Base-by-base conservation (phyloP, 768 basidiomycete species). In the Candolleomyces aberdarensis region DNA sequence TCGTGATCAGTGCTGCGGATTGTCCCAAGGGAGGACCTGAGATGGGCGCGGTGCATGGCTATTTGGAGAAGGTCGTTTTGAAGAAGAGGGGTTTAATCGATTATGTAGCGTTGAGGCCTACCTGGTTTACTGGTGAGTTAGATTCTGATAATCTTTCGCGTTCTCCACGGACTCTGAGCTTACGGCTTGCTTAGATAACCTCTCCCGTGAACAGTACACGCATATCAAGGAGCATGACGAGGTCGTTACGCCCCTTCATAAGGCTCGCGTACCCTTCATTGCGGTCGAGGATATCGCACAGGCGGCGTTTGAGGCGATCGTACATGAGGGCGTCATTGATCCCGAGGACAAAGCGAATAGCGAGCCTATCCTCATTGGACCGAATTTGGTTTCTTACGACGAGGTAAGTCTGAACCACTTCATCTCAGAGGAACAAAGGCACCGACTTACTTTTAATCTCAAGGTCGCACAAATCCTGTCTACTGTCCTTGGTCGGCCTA, bases 91-190 rank as follows among this genome's bases (percentile, higher is more conserved):
- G 36, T 36, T 36, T 36, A 11, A 11, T 36, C 36, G 36, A 36
- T 26, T 78, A 74, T 61, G 65, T 64, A 20, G 70, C 72, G 15
- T 52, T 79, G 14, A 66, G 76, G 1, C 76, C 77, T 0, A 73
- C 76, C 14, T 75, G 71, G 72, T 78, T 78, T 59, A 70, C 69
- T n/a, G 74, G 77, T 76, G 50, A 9, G 69, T 58, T 31, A 8
- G 15, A 26, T 48, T 14, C 32, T 31, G 36, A 36, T 36, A 5
- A 2, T 26, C 2, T 15, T 14, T 11, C 20, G 53, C 31, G n/a
- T 51, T 13, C 17, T 51, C 11, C 17, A 13, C 49, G 26, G 26
- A 36, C 36, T 52, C 51, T 17, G 7, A 15, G 20, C 51, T 10
- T 15, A 55, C 32, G 8, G 5, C 17, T 14, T 32, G 15, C 19